Evolutionary conservation across 208 protist species (phyloP).

Genomic region (Leishmania guyanensis): DNA sequence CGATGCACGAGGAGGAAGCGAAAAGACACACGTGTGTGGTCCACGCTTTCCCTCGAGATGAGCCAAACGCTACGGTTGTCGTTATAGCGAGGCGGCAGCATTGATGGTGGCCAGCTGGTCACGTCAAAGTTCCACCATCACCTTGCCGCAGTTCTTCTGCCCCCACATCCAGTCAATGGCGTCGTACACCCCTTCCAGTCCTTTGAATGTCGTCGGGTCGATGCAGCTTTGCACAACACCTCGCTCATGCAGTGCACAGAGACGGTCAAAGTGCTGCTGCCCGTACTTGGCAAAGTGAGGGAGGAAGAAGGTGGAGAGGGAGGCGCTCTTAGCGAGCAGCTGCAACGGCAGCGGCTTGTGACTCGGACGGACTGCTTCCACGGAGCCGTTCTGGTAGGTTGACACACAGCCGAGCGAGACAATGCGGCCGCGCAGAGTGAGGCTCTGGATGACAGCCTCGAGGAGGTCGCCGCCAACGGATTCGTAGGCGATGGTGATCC

Average conservation of each 20-base stretch:
- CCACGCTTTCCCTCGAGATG: neutral
- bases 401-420: slow-evolving; percentile 86
- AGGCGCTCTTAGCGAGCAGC: slow-evolving; percentile 81
- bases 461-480: slow-evolving; percentile 88
- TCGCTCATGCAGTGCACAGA: slow-evolving; percentile 56
- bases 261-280: slow-evolving; percentile 51
- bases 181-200: slow-evolving; percentile 68
- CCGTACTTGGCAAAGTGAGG: slow-evolving; percentile 84
- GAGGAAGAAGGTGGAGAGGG: slow-evolving; percentile 84
- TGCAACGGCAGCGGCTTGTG: slow-evolving; percentile 59
- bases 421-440: slow-evolving; percentile 74
- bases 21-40: neutral
- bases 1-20: neutral
- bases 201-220: slow-evolving; percentile 60
- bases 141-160: slow-evolving; percentile 77
- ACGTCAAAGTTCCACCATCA: slow-evolving; percentile 69
- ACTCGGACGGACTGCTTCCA: slow-evolving; percentile 7
- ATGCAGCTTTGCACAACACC: slow-evolving; percentile 59
- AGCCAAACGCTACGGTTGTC: neutral
- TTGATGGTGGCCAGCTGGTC: neutral
- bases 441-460: slow-evolving; percentile 56
- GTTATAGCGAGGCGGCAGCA: neutral
- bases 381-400: slow-evolving; percentile 49
- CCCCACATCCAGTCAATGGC: slow-evolving; percentile 81
- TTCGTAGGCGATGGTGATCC: slow-evolving; percentile 91